Base-by-base conservation (phyloP, 2,329 filamentous ascomycete species). In the Aurifilum marmelostoma region DNA sequence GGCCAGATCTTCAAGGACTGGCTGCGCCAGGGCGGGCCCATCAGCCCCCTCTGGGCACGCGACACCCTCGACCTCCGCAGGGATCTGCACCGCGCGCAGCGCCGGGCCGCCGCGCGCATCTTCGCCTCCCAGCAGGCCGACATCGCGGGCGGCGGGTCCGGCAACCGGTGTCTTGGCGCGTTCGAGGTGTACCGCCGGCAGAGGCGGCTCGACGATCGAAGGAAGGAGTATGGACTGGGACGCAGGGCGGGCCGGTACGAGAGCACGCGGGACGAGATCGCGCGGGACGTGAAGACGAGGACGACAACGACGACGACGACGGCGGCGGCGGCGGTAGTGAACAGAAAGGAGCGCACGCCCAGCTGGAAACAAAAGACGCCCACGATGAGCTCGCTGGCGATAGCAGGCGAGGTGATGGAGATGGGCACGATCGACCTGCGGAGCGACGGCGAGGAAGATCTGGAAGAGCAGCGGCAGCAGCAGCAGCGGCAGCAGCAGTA, bases 51-150 rank as follows among this genome's bases (percentile, higher is more conserved):
- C n/a, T 88, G 86, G 86, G 80, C 84, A 32, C 81, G 80, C 73
- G 85, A 88, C 68, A 88, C 86, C 39, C 78, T 80, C 50, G 71
- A 75, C 34, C 80, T 89, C 34, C 80, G 83, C 65, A 79, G 79
- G 56, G 82, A 86, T 64, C 80, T 89, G 43, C 87, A 88, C 77
- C 83, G 85, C 59, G 82, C 86, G 11, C 87, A 89, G 76, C 87
- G 86, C 75, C 84, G 85, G 62, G 85, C 85, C 12, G 86, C 85
- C 37, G 78, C 83, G 66, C 84, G 87, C 71, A 86, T 89, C 71
- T 87, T 85, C 75, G 80, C 81, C 21, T 81, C 83, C 3, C 83
- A 83, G 64, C 84, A 84, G 72, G 83, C 85, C 71, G 75, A 77
- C 27, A 79, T 80, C 18, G 78, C 79, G 3, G 67, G 65, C n/a